Base-by-base conservation (phyloP, 1,284 basidiomycete genomes). In the Cryptococcus sp. region DNA sequence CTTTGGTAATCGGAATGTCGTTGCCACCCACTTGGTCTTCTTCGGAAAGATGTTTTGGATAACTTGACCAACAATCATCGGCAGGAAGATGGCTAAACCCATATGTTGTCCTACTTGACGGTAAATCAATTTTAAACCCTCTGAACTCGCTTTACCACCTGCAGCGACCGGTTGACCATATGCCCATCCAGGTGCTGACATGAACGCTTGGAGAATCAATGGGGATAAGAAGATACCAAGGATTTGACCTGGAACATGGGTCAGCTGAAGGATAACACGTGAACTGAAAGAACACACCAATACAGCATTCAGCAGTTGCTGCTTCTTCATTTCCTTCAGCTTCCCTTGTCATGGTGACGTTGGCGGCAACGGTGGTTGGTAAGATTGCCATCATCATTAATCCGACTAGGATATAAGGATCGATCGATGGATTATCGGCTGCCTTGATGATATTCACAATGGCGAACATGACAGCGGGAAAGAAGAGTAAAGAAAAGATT, bases 291-390 rank as follows among this genome's bases (percentile, higher is more conserved):
- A n/a, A 61, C 54, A 60, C 60, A 58, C 72, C 71, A 6, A 75
- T 58, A 33, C 66, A 67, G 37, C 70, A 66, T 51, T 68, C 62
- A 8, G 64, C 64, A 2, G 66, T 73, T 0, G 72, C 66, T 1
- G 66, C 63, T 7, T 68, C 64, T 3, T 58, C 58, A 52, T 71
- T 71, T 0, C 73, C 73, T 1, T 66, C 65, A 0, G 72, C 71
- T 7, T 61, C 57, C 0, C 66, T 58, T 1, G 73, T 75, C 70
- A 74, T 73, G 15, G 65, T 63, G 30, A 75, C 70, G 54, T 74
- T 75, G 43, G 58, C 58, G 10, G 63, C 63, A 14, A 71, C 67
- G 1, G 66, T 69, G 7, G 68, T 72, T 23, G 66, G 66, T 51
- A 70, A 58, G 23, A 60, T 57, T 8, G 58, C 59, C 61, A 73